These are phyloP conservation scores for Pilobolus umbonatus DNA, from an alignment of 192 early-diverging fungal genomes.

Conservation along the genomic window DNA sequence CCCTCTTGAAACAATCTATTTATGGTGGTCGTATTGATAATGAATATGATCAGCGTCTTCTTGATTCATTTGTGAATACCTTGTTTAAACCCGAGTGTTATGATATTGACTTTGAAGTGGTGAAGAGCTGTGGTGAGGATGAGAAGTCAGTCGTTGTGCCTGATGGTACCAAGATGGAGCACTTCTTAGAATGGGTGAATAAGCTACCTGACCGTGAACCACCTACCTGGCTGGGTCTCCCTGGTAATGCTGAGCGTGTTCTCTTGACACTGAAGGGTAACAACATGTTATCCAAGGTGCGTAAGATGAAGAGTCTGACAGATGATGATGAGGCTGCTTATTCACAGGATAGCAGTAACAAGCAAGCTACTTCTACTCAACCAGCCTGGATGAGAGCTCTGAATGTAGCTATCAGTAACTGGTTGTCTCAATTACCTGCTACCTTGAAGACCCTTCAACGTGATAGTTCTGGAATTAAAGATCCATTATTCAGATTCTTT, in stretches of 20 bases:
- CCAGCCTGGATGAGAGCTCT: conserved; percentile 78
- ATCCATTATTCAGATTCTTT: conserved; percentile 81
- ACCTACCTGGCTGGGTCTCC: conserved; percentile 95
- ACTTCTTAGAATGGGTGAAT: conserved; percentile 88
- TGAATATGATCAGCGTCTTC: conserved; percentile 79
- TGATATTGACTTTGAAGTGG: conserved; percentile 63
- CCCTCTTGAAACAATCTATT: conserved; percentile 80
- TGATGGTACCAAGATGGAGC: conserved; percentile 78
- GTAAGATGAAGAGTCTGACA: conserved; percentile 71
- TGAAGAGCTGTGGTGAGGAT: conserved; percentile 16
- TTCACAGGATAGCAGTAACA: conserved; percentile 22
- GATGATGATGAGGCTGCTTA: conserved; percentile 77
- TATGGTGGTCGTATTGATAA: conserved; percentile 98
- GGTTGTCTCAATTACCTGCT: conserved; percentile 51
- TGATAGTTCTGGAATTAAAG: conserved; percentile 37
- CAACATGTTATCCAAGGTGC: conserved; percentile 77
- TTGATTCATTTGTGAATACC: conserved; percentile 80
- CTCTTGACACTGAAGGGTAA: conserved; percentile 81
- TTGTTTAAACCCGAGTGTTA: conserved; percentile 79
- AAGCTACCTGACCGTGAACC: conserved; percentile 88
- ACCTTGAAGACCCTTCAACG: conserved; percentile 20
- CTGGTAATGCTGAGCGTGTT: conserved; percentile 87
- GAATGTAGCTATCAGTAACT: conserved; percentile 46
- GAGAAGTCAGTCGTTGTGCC: conserved; percentile 61
- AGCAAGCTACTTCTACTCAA: conserved; percentile 31